Conservation (phyloP, 352 stramenopile genomes). For the Pythium rhizo-oryzae region DNA sequence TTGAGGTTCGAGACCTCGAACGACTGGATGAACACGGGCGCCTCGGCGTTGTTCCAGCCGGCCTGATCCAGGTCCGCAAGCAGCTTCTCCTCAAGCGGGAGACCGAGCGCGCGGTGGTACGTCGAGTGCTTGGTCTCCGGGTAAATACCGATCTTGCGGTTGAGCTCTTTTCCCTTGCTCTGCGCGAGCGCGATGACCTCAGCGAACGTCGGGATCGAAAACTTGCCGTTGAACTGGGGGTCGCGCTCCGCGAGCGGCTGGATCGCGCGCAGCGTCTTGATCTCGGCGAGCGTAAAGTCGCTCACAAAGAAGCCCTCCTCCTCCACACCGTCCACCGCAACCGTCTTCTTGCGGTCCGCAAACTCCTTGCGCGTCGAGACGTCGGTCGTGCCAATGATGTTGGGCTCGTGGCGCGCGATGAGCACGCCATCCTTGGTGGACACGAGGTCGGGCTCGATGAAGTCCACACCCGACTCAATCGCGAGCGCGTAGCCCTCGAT, state of each 20-base stretch:
- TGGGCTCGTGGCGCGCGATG: conserved; percentile 85
- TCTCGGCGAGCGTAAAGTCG: conserved; percentile 92
- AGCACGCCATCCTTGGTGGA: conserved; percentile 84
- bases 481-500: conserved; percentile 89
- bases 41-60: conserved; percentile 65
- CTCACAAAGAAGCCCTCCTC: conserved; percentile 85
- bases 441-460: conserved; percentile 93
- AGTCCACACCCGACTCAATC: conserved; percentile 89
- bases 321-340: conserved; percentile 57
- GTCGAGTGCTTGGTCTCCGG: conserved; percentile 88
- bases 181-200: conserved; percentile 87
- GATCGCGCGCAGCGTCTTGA: conserved; percentile 83
- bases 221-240: conserved; percentile 82
- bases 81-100: conserved; percentile 81
- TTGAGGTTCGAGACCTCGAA: conserved; percentile 79
- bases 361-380: conserved; percentile 79
- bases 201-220: conserved; percentile 87
- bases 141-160: conserved; percentile 82
- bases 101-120: conserved; percentile 63
- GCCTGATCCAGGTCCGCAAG: conserved; percentile 68
- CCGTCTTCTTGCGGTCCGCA: conserved; percentile 56
- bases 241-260: conserved; percentile 82
- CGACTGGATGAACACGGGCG: conserved; percentile 73
- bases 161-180: conserved; percentile 56
- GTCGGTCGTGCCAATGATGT: conserved; percentile 91